A percentile compares a stretch with the other conserved stretches of the same genome.
Conservation (phyloP, 345 rosid species). For the Hibiscus tridactylites region DNA sequence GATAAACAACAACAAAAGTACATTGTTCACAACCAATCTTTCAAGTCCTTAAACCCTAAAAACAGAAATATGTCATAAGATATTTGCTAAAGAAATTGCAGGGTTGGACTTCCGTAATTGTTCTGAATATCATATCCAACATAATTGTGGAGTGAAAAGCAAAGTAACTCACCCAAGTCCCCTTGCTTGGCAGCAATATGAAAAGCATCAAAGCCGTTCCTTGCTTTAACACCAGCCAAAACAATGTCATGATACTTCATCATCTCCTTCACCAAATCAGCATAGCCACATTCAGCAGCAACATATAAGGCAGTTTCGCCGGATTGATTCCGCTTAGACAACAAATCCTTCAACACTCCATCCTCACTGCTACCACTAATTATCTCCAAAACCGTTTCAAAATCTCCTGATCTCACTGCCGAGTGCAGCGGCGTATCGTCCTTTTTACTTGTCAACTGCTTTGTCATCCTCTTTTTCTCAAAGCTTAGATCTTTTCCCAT, state of each 20-base stretch:
- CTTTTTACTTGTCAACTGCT: constrained; percentile 65
- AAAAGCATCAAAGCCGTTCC: constrained; percentile 79
- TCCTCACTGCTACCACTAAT: constrained; percentile 31
- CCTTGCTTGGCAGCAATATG: constrained; percentile 92
- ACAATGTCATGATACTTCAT: constrained; percentile 45
- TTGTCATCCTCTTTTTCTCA: constrained; percentile 48
- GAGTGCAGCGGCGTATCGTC: constrained; percentile 63
- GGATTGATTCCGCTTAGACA: constrained; percentile 64
- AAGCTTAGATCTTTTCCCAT: constrained; percentile 26
- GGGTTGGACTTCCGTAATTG: neutral
- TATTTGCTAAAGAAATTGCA: neutral
- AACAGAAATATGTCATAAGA: neutral
- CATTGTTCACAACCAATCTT: neutral
- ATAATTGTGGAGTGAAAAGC: neutral
- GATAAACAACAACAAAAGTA: neutral
- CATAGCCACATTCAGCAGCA: constrained; percentile 68
- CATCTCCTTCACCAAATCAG: constrained; percentile 55
- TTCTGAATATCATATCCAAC: neutral
- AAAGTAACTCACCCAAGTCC: constrained; percentile 41
- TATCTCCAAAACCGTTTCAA: constrained; percentile 39
- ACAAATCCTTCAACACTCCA: constrained; percentile 35
- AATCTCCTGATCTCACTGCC: constrained; percentile 56
- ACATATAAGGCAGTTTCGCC: constrained; percentile 83
- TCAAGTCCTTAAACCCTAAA: neutral
- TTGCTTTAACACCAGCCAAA: constrained; percentile 61